Conservation (phyloP, 768 basidiomycete species). For the Leccinum longicurvipes region DNA sequence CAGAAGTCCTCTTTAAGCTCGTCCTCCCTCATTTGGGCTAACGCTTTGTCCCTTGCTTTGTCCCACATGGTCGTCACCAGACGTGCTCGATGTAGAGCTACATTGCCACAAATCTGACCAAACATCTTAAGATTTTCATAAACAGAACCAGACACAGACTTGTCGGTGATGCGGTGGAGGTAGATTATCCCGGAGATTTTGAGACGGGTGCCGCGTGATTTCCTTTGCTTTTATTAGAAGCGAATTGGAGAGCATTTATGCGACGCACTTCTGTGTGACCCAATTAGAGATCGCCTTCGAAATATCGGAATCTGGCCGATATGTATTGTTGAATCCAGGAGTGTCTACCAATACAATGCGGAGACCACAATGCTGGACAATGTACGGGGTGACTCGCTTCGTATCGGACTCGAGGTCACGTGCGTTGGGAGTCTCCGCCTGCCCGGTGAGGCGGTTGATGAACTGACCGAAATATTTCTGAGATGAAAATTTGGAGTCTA, state of each 20-base stretch:
- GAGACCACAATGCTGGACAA: neutral
- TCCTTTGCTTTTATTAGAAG: neutral
- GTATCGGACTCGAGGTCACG: neutral
- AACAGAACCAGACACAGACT: constrained; percentile 29
- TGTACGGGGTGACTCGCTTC: no score
- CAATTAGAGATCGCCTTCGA: neutral
- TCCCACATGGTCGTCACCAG: constrained; percentile 40
- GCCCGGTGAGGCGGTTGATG: neutral
- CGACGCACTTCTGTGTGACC: constrained; percentile 15
- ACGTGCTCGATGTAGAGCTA: constrained; percentile 28
- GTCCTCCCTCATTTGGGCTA: constrained; percentile 14
- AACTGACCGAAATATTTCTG: neutral
- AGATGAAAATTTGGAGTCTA: neutral
- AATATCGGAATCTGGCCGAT: neutral
- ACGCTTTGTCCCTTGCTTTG: constrained; percentile 10
- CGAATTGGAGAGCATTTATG: neutral
- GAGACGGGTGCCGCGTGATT: neutral
- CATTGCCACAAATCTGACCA: constrained; percentile 33
- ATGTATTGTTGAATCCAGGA: neutral
- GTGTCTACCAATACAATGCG: neutral
- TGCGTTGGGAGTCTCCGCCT: neutral
- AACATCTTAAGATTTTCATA: constrained; percentile 33
- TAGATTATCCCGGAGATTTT: constrained; percentile 33
- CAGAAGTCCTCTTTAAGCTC: constrained; percentile 30
- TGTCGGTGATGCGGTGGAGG: constrained; percentile 35